Conservation (phyloP, 1,284 basidiomycete species). For the Papiliotrema flavescens region DNA sequence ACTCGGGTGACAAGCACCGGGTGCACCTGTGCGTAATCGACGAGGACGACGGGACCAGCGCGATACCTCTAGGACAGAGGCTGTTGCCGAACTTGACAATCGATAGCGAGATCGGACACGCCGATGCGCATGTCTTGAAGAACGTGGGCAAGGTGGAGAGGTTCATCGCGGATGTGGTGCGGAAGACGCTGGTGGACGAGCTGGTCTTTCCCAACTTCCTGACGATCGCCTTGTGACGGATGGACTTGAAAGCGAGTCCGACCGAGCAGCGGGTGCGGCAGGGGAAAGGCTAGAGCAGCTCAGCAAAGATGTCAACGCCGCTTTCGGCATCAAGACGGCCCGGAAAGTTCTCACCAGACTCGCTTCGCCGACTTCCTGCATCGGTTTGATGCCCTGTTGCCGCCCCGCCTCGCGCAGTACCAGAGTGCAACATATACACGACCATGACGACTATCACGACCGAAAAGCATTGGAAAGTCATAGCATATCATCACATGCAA, state of each 20-base stretch:
- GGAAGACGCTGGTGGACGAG: conserved; percentile 91
- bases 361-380: background rate
- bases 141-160: conserved; percentile 96
- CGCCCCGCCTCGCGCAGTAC: background rate
- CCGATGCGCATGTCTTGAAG: conserved; percentile 90
- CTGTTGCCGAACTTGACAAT: conserved; percentile 89
- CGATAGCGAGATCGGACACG: conserved; percentile 93
- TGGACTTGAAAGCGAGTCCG: background rate
- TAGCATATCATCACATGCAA: background rate
- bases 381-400: background rate
- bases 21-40: conserved; percentile 72
- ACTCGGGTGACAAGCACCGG: conserved; percentile 71
- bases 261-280: background rate
- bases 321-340: background rate
- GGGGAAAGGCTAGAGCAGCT: background rate
- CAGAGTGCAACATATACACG: background rate
- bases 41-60: background rate
- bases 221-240: conserved; percentile 55
- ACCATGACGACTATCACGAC: too few species aligned
- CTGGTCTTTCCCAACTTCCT: conserved; percentile 92
- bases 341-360: too few species aligned
- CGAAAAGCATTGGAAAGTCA: too few species aligned
- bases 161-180: conserved; percentile 90
- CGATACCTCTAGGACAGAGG: conserved; percentile 65
- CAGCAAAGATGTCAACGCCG: background rate